These are phyloP conservation scores for Dactylorhiza incarnata DNA, from an alignment of 106 monocot genomes.

Conservation along the genomic window DNA sequence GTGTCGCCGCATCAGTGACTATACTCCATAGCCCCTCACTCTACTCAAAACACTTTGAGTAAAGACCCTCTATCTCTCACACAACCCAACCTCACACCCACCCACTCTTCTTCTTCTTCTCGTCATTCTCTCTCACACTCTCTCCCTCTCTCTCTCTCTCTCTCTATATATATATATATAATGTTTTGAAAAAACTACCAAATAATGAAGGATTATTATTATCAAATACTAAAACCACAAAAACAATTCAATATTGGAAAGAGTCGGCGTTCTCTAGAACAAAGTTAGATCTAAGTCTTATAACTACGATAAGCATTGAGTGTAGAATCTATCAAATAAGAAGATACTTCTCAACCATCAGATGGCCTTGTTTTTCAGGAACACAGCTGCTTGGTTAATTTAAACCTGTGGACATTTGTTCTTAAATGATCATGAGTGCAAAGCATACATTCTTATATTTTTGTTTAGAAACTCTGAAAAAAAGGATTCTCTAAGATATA, in stretches of 20 bases:
- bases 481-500: background rate
- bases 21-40: too few species aligned
- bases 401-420: background rate
- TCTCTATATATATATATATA: background rate
- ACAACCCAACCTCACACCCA: too few species aligned
- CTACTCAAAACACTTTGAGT: too few species aligned
- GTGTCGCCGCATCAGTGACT: too few species aligned
- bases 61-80: too few species aligned
- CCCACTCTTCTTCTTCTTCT: too few species aligned
- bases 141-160: too few species aligned
- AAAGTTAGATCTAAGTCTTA: background rate
- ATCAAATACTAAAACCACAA: background rate
- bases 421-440: background rate
- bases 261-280: background rate
- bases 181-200: background rate
- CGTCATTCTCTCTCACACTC: too few species aligned
- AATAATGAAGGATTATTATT: background rate
- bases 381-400: background rate
- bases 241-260: background rate
- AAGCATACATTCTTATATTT: background rate
- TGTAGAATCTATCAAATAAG: background rate
- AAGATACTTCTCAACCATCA: background rate
- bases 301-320: background rate
- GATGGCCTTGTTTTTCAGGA: background rate
- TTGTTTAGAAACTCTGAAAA: background rate